These are phyloP conservation scores for Yamadazyma philogaea DNA, from an alignment of 805 yeast species.

Conservation along the genomic window DNA sequence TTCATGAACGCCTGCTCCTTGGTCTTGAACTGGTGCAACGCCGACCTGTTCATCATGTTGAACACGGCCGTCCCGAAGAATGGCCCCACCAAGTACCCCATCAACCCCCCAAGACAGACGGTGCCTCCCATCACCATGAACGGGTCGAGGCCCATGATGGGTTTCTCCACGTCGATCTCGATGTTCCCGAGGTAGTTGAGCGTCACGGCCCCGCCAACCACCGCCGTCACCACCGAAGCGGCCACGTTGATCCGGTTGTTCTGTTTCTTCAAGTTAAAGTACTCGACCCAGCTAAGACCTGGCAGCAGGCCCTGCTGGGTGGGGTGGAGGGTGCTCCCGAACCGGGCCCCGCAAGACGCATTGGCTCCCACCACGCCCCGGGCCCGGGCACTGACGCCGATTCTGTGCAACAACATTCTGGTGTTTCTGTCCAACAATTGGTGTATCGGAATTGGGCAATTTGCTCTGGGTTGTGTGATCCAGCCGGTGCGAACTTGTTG, in stretches of 20 bases:
- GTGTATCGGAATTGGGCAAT: too few relatives aligned
- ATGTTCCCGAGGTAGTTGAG: constrained; percentile 75
- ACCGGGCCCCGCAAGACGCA: too few relatives aligned
- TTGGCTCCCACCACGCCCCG: too few relatives aligned
- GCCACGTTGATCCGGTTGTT: constrained; percentile 68
- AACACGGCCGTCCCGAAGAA: constrained; percentile 69
- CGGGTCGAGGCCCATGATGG: constrained; percentile 87
- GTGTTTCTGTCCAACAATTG: background rate
- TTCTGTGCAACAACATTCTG: background rate
- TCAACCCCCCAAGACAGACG: constrained; percentile 64
- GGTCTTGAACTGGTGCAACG: constrained; percentile 44
- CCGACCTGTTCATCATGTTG: constrained; percentile 47
- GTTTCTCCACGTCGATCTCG: constrained; percentile 84
- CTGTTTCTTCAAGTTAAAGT: constrained; percentile 69
- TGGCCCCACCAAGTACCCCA: constrained; percentile 86
- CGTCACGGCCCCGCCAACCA: constrained; percentile 62
- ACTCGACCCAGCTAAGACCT: constrained; percentile 71
- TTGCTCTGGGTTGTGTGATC: background rate
- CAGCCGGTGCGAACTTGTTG: background rate
- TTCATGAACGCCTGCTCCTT: constrained; percentile 75
- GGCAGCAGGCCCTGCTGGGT: too few relatives aligned
- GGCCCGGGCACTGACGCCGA: background rate
- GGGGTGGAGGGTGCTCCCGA: too few relatives aligned
- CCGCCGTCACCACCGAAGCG: constrained; percentile 65
- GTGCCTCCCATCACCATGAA: constrained; percentile 75